phyloP scores from a whole-genome alignment of 805 yeast genomes.

The Starmerella floris region DNA sequence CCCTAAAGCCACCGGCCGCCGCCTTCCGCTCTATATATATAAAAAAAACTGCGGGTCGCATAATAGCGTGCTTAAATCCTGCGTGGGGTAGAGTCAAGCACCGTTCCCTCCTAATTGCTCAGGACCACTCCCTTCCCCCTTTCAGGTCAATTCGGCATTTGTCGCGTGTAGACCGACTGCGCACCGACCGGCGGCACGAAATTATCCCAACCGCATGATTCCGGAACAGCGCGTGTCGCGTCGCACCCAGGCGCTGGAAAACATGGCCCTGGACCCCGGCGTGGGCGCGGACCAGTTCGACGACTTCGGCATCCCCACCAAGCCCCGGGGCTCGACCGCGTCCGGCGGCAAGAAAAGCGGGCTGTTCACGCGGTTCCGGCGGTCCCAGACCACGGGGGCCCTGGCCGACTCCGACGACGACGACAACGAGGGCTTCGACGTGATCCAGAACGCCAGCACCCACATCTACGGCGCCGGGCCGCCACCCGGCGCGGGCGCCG shows the following conservation, averaged over 20 bases:
- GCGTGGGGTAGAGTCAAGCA: too few species aligned
- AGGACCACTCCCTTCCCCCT: too few species aligned
- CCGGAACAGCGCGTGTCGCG: constrained; percentile 14
- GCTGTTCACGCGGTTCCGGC: constrained; percentile 19
- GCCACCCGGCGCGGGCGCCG: not conserved
- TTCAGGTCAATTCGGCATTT: too few species aligned
- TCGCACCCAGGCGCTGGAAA: constrained; percentile 10
- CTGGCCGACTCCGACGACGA: constrained; percentile 22
- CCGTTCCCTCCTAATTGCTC: too few species aligned
- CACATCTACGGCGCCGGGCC: not conserved
- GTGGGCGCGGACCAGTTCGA: constrained; percentile 17
- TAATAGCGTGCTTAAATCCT: too few species aligned
- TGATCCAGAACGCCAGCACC: constrained; percentile 2
- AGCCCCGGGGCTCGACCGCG: constrained; percentile 2
- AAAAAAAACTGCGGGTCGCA: too few species aligned
- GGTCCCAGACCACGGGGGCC: constrained; percentile 6
- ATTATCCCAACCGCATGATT: constrained; percentile 10
- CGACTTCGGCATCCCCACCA: constrained; percentile 21
- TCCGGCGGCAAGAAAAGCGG: constrained; percentile 10
- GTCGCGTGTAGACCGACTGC: too few species aligned
- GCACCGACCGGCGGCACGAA: too few species aligned
- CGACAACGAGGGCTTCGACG: constrained; percentile 14
- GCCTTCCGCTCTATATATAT: too few species aligned
- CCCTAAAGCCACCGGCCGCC: too few species aligned
- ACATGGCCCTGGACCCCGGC: constrained; percentile 2